A percentile compares a stretch with the other conserved stretches of the same genome.
Conservation (phyloP, 306 rosid species). For the Rubus parviflorus region DNA sequence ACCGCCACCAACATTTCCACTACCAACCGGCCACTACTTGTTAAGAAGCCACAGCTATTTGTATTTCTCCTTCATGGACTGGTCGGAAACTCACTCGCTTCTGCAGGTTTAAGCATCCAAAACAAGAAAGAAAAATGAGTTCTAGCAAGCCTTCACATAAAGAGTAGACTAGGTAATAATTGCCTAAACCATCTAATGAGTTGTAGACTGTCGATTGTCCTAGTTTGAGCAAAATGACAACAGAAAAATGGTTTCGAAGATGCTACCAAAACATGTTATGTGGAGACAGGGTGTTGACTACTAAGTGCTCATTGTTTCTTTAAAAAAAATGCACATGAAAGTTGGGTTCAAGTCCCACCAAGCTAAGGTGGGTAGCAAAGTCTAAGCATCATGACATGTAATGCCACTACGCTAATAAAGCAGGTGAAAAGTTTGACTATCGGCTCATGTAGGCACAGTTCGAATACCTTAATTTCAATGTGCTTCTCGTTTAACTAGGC, state of each 20-base stretch:
- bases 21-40: not conserved
- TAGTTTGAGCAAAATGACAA: not conserved
- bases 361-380: not conserved
- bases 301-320: not conserved
- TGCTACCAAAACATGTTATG: constrained; percentile 6
- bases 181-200: not conserved
- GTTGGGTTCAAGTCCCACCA: not conserved
- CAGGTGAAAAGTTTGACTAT: constrained; percentile 12
- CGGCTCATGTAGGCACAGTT: not conserved
- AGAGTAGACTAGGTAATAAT: not conserved
- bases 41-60: constrained; percentile 53
- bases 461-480: not conserved
- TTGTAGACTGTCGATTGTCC: not conserved
- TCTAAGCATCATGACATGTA: not conserved
- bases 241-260: not conserved
- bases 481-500: not conserved
- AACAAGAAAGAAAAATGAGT: not conserved
- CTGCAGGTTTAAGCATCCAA: constrained; percentile 44
- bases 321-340: constrained; percentile 5
- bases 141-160: not conserved
- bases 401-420: not conserved
- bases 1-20: not conserved
- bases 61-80: constrained; percentile 49
- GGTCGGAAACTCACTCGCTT: constrained; percentile 81
- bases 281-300: not conserved